A percentile compares a stretch with the other conserved stretches of the same genome.
phyloP scores from a whole-genome alignment of 345 rosid species.

The Salix suchowensis region DNA sequence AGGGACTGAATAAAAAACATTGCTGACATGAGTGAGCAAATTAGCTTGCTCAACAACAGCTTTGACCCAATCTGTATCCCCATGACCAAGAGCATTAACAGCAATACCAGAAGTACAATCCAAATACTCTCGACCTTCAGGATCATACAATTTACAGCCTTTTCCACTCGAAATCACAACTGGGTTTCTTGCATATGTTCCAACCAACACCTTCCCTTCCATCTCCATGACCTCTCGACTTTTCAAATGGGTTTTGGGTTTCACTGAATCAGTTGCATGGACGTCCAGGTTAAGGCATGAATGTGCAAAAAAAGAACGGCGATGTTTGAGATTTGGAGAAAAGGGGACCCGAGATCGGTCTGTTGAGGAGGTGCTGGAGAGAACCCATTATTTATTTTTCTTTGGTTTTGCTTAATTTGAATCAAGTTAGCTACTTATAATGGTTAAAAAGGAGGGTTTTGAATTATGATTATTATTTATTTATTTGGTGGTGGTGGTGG shows the following conservation, averaged over 20 bases:
- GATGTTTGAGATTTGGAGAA: neutral
- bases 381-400: constrained; percentile 3
- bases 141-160: constrained; percentile 73
- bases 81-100: constrained; percentile 76
- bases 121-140: constrained; percentile 69
- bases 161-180: constrained; percentile 58
- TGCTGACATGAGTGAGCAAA: constrained; percentile 70
- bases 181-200: constrained; percentile 69
- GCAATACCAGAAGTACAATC: constrained; percentile 78
- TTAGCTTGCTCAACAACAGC: constrained; percentile 63
- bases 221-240: constrained; percentile 43
- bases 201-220: constrained; percentile 51
- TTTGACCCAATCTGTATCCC: constrained; percentile 71
- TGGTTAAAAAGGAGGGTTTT: neutral
- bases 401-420: neutral
- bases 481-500: too few species aligned
- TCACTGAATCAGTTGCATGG: neutral
- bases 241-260: neutral
- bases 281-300: neutral
- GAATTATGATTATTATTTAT: too few species aligned
- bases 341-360: neutral
- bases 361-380: neutral
- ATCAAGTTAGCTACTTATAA: neutral
- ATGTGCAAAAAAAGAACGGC: neutral
- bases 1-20: constrained; percentile 59